phyloP scores from a whole-genome alignment of 345 rosid genomes.

The Arabis alpina region DNA sequence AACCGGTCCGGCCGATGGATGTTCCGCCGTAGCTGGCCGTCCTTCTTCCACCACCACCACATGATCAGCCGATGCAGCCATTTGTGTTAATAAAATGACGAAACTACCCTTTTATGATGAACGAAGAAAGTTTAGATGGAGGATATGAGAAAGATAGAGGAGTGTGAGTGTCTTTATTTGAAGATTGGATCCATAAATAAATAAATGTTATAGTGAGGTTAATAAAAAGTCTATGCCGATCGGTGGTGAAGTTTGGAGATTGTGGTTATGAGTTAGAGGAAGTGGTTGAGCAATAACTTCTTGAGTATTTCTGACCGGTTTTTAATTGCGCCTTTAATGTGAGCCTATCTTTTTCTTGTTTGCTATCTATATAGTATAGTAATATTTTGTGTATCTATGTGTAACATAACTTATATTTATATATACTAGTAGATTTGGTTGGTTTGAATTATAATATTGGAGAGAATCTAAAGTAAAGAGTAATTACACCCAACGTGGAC shows the following conservation, averaged over 20 bases:
- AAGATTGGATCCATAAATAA: conserved; percentile 10
- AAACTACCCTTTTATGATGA: not conserved
- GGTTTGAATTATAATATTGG: conserved; percentile 21
- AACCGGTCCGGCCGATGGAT: conserved; percentile 82
- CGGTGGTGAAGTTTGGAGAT: conserved; percentile 42
- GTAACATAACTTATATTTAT: not conserved
- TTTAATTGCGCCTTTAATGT: conserved; percentile 44
- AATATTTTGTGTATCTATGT: not conserved
- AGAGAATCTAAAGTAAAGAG: conserved; percentile 8
- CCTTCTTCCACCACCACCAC: conserved; percentile 77
- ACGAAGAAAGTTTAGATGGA: not conserved
- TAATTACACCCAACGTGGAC: conserved; percentile 31
- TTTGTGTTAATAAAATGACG: conserved; percentile 19
- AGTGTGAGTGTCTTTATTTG: conserved; percentile 32
- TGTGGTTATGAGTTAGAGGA: conserved; percentile 47
- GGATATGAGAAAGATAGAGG: conserved; percentile 7
- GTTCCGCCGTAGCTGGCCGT: conserved; percentile 49
- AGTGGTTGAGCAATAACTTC: conserved; percentile 46
- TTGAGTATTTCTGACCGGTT: conserved; percentile 37
- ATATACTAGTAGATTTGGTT: conserved; percentile 37
- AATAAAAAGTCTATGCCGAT: conserved; percentile 32
- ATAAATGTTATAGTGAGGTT: conserved; percentile 26
- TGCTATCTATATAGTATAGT: not conserved
- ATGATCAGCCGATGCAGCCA: conserved; percentile 49
- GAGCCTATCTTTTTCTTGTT: conserved; percentile 15